Evolutionary conservation across 208 protist genomes (phyloP), one percentile per base, ranked within the genome.

Genomic region (Crithidia bombi): DNA sequence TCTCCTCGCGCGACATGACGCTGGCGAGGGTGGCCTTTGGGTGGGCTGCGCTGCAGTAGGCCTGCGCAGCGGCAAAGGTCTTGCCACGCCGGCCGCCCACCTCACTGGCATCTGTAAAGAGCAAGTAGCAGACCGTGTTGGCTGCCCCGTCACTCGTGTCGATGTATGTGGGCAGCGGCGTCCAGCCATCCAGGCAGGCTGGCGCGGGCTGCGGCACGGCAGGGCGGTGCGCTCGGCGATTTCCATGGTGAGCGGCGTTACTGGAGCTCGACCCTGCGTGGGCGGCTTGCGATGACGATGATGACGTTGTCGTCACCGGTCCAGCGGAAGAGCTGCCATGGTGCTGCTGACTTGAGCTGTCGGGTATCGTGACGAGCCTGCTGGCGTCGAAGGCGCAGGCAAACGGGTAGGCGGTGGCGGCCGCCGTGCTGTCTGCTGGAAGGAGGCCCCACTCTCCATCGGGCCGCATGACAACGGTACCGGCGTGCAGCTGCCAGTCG

Each of bases 131-230:
- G 49, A 69, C 58, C 57, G 63, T 72, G 76, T 56, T 61, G 7
- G 49, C 62, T 0, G 26, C 51, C 0, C 58, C 73, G 17, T 73
- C 65, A 46, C 59, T 81, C 47, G 51, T 76, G 61, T 71, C 70
- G 10, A 73, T 58, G 0, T 54, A 65, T 5, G 76, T 28, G 0
- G 81, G 76, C 33, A 83, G 54, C 26, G 86, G 23, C 14, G 58
- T 74, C 86, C 82, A 91, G 36, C 80, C 86, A 5, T n/a, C 30
- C 6, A 81, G 61, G 73, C 86, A 91, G 9, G 69, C 39, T 7
- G 73, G 80, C 14, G 73, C 62, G 15, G 85, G 79, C 56, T 70
- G 54, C 32, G 80, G 80, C 6, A 82, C 73, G 6, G 72, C 57
- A 3, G 77, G 83, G 7, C 78, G 69, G 14, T 49, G 43, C 14